Base-by-base conservation (phyloP, 768 basidiomycete species). In the Candolleomyces eurysporus region DNA sequence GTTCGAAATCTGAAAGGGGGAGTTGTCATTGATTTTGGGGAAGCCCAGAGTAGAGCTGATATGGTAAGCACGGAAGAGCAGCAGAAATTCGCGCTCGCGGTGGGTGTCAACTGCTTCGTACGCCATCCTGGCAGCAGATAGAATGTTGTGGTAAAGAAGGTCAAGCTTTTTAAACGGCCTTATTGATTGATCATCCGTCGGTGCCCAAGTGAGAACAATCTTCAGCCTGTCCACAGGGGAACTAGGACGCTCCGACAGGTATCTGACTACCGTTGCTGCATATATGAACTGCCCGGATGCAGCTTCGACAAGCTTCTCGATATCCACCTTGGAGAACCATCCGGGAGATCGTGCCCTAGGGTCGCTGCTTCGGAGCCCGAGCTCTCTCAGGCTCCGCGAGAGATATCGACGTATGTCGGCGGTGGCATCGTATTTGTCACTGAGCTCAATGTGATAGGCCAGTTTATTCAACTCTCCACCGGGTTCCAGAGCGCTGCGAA, bases 271-370 rank as follows among this genome's bases (percentile, higher is more conserved):
- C 1, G 63, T 65, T 10, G 62, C 59, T 4, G 63, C 64, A 46
- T 61, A 67, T 31, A 65, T 46, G 48, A 65, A 67, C 32, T 62
- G 64, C 4, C 63, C 63, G 4, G 62, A 65, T 0, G 66, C 58
- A 3, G 42, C 48, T 4, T 45, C 42, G 30, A 67, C 61, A 13
- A 67, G 49, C 8, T 52, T 42, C 11, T 51, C 30, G 30, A 62
- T 22, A 7, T 40, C 57, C 3, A 50, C 50, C 36, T 59, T 48
- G 16, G 61, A 13, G 39, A 63, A 64, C 66, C 66, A 67, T 4
- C 26, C 26, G 16, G 36, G 11, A 36, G 36, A 36, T 36, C 42
- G 45, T 21, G 21, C 43, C 14, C 40, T 21, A 30, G 42, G 39
- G 46, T 32, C 17, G 13, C 26, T 21, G 11, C 21, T 46, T 8